These are phyloP conservation scores for Candida fluviatilis DNA, from an alignment of 805 yeast species.

Conservation along the genomic window DNA sequence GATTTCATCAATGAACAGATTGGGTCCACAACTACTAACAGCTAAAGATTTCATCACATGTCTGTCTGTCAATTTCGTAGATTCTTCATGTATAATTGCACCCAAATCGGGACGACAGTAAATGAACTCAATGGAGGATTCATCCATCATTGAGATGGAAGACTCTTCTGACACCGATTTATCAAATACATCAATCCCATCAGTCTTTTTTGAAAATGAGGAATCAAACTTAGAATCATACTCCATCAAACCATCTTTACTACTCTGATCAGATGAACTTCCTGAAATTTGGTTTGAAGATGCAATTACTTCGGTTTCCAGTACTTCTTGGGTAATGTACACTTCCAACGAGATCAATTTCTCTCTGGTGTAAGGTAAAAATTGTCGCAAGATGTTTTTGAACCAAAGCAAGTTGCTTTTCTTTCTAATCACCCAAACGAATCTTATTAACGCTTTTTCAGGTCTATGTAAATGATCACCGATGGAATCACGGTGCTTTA, in stretches of 20 bases:
- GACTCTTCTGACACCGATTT: neutral
- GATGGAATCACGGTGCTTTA: slow-evolving; percentile 19
- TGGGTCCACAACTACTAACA: slow-evolving; percentile 39
- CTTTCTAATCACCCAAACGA: slow-evolving; percentile 31
- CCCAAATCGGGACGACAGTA: neutral
- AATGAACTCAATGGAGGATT: neutral
- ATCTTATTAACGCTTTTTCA: slow-evolving; percentile 15
- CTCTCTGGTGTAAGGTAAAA: slow-evolving; percentile 18
- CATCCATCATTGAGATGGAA: neutral
- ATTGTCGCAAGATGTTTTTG: slow-evolving; percentile 26
- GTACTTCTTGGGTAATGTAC: slow-evolving; percentile 24
- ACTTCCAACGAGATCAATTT: slow-evolving; percentile 23
- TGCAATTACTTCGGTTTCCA: neutral
- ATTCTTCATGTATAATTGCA: neutral
- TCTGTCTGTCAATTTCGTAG: slow-evolving; percentile 2
- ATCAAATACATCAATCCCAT: neutral
- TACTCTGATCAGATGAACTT: neutral
- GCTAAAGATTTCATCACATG: slow-evolving; percentile 28
- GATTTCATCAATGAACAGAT: slow-evolving; percentile 23
- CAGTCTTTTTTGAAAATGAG: neutral
- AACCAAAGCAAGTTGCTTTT: slow-evolving; percentile 32
- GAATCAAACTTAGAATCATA: too few relatives aligned
- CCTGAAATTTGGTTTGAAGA: too few relatives aligned
- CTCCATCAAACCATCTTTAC: neutral
- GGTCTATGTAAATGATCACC: slow-evolving; percentile 35